Percentiles rank a stretch among this genome's conserved stretches.
Conservation (phyloP, 495 filamentous ascomycete species). For the Paragyromitra xinjiangensis region DNA sequence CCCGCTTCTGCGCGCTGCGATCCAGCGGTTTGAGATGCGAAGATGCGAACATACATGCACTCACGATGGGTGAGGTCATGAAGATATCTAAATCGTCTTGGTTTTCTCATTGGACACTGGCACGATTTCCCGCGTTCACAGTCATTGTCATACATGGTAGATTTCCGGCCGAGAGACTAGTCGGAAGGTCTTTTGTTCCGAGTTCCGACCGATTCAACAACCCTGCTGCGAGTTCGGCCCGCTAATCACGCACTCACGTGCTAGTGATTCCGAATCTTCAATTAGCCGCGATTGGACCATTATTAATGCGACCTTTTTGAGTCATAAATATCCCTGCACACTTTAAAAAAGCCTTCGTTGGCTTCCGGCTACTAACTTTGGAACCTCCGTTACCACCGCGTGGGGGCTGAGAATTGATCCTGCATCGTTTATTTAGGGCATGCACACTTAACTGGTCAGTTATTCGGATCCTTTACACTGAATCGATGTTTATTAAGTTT, state of each 20-base stretch:
- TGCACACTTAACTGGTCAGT: conserved; percentile 28
- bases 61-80: neutral
- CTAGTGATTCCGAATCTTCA: conserved; percentile 12
- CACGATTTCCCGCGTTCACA: too few species aligned
- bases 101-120: too few species aligned
- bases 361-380: conserved; percentile 49
- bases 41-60: neutral
- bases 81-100: neutral
- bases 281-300: conserved; percentile 47
- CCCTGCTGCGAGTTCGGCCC: conserved; percentile 22
- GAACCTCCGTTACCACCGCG: conserved; percentile 36
- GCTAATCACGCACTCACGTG: conserved; percentile 11
- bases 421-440: conserved; percentile 47
- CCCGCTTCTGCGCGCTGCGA: neutral
- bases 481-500: conserved; percentile 36
- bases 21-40: neutral
- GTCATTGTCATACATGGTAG: neutral
- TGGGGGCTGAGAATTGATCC: conserved; percentile 46
- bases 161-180: neutral
- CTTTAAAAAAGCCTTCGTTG: conserved; percentile 38
- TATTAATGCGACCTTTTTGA: conserved; percentile 36
- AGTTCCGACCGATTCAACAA: conserved; percentile 2
- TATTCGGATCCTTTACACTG: conserved; percentile 26
- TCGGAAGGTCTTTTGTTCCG: neutral
- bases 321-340: conserved; percentile 40